Evolutionary conservation across 768 basidiomycete species (phyloP).

Genomic region (Terana coerulea): DNA sequence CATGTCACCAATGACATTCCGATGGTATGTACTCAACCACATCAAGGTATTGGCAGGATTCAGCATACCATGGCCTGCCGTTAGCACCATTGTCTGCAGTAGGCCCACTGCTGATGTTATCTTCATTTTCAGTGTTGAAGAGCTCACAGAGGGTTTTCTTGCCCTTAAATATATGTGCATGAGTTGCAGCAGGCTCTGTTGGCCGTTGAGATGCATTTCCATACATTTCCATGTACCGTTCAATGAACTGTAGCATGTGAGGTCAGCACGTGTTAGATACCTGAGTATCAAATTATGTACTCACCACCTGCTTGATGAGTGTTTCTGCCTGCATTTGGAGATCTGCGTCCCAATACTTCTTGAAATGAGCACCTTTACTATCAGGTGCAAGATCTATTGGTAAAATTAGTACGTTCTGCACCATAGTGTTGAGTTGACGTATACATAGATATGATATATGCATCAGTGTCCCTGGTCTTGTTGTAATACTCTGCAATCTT

Average conservation of each 20-base stretch:
- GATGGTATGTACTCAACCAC: background rate
- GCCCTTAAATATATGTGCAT: too few species aligned
- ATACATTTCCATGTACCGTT: too few species aligned
- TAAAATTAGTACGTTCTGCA: background rate
- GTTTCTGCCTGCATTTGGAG: conserved; percentile 3
- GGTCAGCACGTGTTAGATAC: too few species aligned
- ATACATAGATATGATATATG: conserved; percentile 33
- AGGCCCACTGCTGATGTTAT: too few species aligned
- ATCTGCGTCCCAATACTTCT: conserved; percentile 14
- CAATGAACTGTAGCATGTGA: too few species aligned
- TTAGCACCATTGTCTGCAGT: too few species aligned
- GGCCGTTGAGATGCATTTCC: too few species aligned
- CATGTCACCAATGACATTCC: conserved; percentile 15
- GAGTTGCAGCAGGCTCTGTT: too few species aligned
- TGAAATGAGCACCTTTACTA: conserved; percentile 13
- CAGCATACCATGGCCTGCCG: too few species aligned
- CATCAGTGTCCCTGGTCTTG: conserved; percentile 27
- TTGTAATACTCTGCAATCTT: conserved; percentile 35
- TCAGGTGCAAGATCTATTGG: conserved; percentile 18
- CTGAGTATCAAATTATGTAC: background rate
- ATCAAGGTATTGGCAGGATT: too few species aligned
- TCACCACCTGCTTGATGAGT: conserved; percentile 10
- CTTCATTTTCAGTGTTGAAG: too few species aligned
- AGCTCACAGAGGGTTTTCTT: too few species aligned
- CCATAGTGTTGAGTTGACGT: conserved; percentile 6